Percentiles rank a stretch among this genome's conserved stretches.
phyloP scores from a whole-genome alignment of 495 filamentous ascomycete genomes.

The Oidiodendron maius region DNA sequence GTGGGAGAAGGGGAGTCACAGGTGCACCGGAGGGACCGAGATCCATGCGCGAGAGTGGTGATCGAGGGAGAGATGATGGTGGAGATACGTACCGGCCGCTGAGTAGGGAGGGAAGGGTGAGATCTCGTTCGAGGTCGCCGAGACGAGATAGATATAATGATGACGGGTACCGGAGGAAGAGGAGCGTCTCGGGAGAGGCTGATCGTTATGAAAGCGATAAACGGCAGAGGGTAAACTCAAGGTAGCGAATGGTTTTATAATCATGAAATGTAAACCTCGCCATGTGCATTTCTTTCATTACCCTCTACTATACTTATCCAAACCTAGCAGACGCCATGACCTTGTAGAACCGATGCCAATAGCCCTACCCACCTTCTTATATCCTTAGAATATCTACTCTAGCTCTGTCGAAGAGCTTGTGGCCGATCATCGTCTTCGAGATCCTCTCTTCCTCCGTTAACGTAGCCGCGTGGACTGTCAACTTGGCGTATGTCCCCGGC shows the following conservation, averaged over 20 bases:
- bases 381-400: slow-evolving; percentile 81
- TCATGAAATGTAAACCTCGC: slow-evolving; percentile 12
- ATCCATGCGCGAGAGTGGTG: slow-evolving; percentile 24
- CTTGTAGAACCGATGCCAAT: not conserved
- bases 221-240: slow-evolving; percentile 53
- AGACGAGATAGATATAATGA: slow-evolving; percentile 43
- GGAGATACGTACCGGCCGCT: slow-evolving; percentile 24
- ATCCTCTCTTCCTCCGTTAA: slow-evolving; percentile 53
- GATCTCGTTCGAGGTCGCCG: slow-evolving; percentile 35
- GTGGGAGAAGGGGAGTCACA: slow-evolving; percentile 40
- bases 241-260: slow-evolving; percentile 8
- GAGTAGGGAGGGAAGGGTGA: slow-evolving; percentile 12
- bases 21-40: slow-evolving; percentile 33
- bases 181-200: slow-evolving; percentile 56
- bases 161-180: slow-evolving; percentile 49
- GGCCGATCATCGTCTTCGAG: slow-evolving; percentile 23
- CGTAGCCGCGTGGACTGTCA: slow-evolving; percentile 61
- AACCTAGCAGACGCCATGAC: slow-evolving; percentile 1
- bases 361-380: slow-evolving; percentile 34
- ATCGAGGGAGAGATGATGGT: slow-evolving; percentile 23
- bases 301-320: not conserved
- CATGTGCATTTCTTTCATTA: not conserved
- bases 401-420: slow-evolving; percentile 76
- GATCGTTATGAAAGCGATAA: slow-evolving; percentile 58
- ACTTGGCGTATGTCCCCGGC: slow-evolving; percentile 72